Conservation (phyloP, 108 stramenopile species). For the Stephanodiscus triporus region DNA sequence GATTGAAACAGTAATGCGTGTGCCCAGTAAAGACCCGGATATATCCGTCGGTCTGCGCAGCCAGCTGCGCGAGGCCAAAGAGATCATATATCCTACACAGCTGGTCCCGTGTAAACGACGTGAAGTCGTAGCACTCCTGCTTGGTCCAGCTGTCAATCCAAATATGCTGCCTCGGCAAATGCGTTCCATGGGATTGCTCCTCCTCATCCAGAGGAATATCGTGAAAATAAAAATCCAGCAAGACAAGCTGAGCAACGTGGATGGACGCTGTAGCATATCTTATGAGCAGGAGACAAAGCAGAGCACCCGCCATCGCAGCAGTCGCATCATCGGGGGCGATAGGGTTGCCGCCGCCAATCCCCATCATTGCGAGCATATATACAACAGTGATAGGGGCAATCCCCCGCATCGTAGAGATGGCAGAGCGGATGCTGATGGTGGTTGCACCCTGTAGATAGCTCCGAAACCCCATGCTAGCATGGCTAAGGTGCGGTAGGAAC, state of each 20-base stretch:
- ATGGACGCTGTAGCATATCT: too few species aligned
- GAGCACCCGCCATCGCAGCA: background rate
- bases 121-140: conserved; percentile 5
- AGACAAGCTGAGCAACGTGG: background rate
- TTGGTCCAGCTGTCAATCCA: conserved; percentile 7
- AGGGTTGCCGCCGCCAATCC: background rate
- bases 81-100: conserved; percentile 6
- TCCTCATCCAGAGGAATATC: conserved; percentile 18
- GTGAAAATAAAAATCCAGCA: conserved; percentile 1
- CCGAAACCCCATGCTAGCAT: background rate
- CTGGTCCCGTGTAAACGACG: conserved; percentile 6
- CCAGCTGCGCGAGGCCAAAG: conserved; percentile 9
- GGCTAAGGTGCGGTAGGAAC: conserved; percentile 11
- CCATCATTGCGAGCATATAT: background rate
- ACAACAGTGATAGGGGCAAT: background rate
- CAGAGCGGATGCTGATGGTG: background rate
- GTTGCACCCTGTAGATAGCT: background rate
- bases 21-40: too few species aligned
- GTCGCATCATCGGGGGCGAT: background rate
- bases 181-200: background rate
- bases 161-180: conserved; percentile 2
- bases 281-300: background rate
- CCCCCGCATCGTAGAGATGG: background rate
- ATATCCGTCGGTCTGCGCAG: too few species aligned
- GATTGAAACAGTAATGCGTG: background rate